phyloP scores from a whole-genome alignment of 2,329 filamentous ascomycete species.

The Huntiella savannae region DNA sequence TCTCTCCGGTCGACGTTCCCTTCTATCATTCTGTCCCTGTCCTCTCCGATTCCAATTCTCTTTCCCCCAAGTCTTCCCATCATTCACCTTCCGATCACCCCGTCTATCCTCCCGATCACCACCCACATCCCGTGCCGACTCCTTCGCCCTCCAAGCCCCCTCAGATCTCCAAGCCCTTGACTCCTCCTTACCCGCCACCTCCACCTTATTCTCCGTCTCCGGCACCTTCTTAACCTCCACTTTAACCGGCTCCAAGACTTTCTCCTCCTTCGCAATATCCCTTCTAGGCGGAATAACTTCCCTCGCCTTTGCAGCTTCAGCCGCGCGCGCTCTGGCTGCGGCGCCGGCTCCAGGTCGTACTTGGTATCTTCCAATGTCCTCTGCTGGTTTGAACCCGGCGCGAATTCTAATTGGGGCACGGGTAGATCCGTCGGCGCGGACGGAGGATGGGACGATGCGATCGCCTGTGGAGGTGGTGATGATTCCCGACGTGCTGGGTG shows the following conservation, averaged over 20 bases:
- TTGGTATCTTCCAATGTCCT: slow-evolving; percentile 92
- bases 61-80: not conserved
- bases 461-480: slow-evolving; percentile 61
- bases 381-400: slow-evolving; percentile 81
- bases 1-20: too few relatives aligned
- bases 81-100: not conserved
- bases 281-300: not conserved
- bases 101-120: not conserved
- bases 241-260: not conserved
- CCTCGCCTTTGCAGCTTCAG: not conserved
- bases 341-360: slow-evolving; percentile 68
- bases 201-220: not conserved
- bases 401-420: slow-evolving; percentile 86
- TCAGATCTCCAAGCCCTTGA: not conserved
- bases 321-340: slow-evolving; percentile 21
- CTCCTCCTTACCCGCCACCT: not conserved
- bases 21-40: not conserved
- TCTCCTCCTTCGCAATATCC: not conserved
- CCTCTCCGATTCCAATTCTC: not conserved
- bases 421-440: slow-evolving; percentile 73
- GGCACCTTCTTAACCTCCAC: not conserved
- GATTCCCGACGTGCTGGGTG: slow-evolving; percentile 38
- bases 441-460: slow-evolving; percentile 74
- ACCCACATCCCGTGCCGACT: not conserved
- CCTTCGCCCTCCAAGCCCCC: not conserved